Percentiles rank a stretch among this genome's conserved stretches.
Evolutionary conservation across 768 basidiomycete genomes (phyloP).

Genomic region (Lentinula raphanica): DNA sequence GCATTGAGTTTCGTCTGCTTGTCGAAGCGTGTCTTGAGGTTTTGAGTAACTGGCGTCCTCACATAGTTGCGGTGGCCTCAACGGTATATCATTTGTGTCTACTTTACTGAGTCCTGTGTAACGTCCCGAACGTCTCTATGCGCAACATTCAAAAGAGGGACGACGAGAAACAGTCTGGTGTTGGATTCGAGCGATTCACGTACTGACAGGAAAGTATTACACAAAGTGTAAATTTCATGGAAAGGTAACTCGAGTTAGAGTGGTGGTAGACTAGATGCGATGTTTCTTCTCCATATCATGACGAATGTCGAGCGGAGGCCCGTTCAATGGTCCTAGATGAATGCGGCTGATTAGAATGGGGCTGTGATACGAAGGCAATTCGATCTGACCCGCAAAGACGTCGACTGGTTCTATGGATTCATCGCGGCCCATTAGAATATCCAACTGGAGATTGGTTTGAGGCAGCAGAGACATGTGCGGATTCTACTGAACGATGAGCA

Average conservation of each 20-base stretch:
- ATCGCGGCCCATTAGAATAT: slow-evolving; percentile 92
- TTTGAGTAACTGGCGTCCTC: too few species aligned
- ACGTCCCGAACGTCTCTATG: too few species aligned
- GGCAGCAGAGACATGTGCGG: slow-evolving; percentile 61
- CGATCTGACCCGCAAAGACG: slow-evolving; percentile 65
- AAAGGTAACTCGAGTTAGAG: neutral
- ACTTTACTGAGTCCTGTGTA: too few species aligned
- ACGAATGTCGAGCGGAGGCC: slow-evolving; percentile 51
- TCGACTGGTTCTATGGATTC: slow-evolving; percentile 75
- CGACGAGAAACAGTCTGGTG: too few species aligned
- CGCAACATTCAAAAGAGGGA: too few species aligned
- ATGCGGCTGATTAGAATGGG: neutral
- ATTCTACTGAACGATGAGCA: slow-evolving; percentile 35
- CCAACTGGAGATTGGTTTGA: slow-evolving; percentile 78
- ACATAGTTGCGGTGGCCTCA: too few species aligned
- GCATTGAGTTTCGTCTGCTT: too few species aligned
- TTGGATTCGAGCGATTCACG: too few species aligned
- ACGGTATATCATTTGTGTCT: too few species aligned
- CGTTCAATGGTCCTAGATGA: slow-evolving; percentile 48
- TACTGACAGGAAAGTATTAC: too few species aligned
- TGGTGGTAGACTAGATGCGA: slow-evolving; percentile 29
- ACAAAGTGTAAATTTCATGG: too few species aligned
- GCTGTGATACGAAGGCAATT: neutral
- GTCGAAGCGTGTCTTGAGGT: too few species aligned
- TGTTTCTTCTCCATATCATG: slow-evolving; percentile 61